These are phyloP conservation scores for Microdochium nivale DNA, from an alignment of 2,329 filamentous ascomycete genomes.

Conservation along the genomic window DNA sequence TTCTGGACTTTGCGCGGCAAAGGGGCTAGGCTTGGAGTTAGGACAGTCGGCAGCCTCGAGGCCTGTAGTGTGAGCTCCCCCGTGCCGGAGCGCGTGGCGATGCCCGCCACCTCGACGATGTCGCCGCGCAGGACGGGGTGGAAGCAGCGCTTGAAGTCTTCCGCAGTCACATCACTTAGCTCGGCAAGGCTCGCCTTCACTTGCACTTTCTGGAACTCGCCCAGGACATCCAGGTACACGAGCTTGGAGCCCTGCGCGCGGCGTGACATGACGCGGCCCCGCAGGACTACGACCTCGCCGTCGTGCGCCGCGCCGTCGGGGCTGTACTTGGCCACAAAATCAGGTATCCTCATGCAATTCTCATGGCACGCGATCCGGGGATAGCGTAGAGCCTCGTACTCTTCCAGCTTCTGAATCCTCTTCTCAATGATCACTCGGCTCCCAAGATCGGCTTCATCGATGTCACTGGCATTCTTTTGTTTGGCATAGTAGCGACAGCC, in stretches of 20 bases:
- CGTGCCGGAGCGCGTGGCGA: conserved; percentile 58
- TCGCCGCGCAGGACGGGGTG: conserved; percentile 71
- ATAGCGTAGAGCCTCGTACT: conserved; percentile 42
- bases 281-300: conserved; percentile 19
- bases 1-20: conserved; percentile 65
- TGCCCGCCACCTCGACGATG: conserved; percentile 57
- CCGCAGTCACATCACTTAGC: conserved; percentile 24
- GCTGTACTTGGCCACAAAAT: conserved; percentile 25
- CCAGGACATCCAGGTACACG: conserved; percentile 73
- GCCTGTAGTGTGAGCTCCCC: conserved; percentile 71
- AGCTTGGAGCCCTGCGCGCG: conserved; percentile 57
- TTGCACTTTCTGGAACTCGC: conserved; percentile 67
- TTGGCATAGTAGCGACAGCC: neutral
- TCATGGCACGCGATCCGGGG: conserved; percentile 35
- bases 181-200: conserved; percentile 62
- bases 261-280: conserved; percentile 20
- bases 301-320: conserved; percentile 10
- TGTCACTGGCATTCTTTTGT: neutral
- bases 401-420: conserved; percentile 33
- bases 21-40: conserved; percentile 72
- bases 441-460: neutral
- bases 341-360: conserved; percentile 25
- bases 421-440: neutral
- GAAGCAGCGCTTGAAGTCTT: conserved; percentile 50
- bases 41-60: conserved; percentile 56